phyloP scores from a whole-genome alignment of 257 asterid species.

The Avicennia marina region DNA sequence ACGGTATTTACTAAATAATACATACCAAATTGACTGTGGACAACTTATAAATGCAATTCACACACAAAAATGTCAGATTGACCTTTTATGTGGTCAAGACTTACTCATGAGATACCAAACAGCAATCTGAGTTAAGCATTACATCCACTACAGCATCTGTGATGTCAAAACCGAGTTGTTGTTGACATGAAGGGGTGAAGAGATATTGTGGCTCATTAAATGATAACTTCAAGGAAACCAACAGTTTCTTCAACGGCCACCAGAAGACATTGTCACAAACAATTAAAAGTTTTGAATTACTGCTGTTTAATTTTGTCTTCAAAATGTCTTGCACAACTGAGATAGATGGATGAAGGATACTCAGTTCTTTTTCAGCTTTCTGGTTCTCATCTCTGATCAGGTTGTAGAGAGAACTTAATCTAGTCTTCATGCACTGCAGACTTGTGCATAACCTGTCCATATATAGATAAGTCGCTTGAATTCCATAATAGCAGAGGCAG shows the following conservation, averaged over 20 bases:
- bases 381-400: slow-evolving; percentile 35
- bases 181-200: slow-evolving; percentile 21
- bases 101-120: slow-evolving; percentile 56
- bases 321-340: slow-evolving; percentile 42
- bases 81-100: slow-evolving; percentile 22
- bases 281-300: slow-evolving; percentile 35
- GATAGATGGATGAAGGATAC: slow-evolving; percentile 48
- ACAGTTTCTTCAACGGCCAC: slow-evolving; percentile 49
- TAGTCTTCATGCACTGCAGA: slow-evolving; percentile 36
- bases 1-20: slow-evolving; percentile 12
- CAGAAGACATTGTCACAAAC: slow-evolving; percentile 54
- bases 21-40: no score
- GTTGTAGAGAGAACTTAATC: slow-evolving; percentile 39
- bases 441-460: slow-evolving; percentile 33
- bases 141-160: slow-evolving; percentile 19
- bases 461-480: slow-evolving; percentile 47
- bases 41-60: slow-evolving; percentile 8
- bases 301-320: slow-evolving; percentile 23
- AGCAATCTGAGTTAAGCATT: slow-evolving; percentile 38
- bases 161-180: slow-evolving; percentile 13
- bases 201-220: slow-evolving; percentile 28
- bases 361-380: slow-evolving; percentile 41
- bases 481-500: slow-evolving; percentile 61
- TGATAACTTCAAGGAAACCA: slow-evolving; percentile 44
- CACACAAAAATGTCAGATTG: background rate